These are phyloP conservation scores for Fraxinus xanthoxyloides DNA, from an alignment of 305 asterid species.

Conservation along the genomic window DNA sequence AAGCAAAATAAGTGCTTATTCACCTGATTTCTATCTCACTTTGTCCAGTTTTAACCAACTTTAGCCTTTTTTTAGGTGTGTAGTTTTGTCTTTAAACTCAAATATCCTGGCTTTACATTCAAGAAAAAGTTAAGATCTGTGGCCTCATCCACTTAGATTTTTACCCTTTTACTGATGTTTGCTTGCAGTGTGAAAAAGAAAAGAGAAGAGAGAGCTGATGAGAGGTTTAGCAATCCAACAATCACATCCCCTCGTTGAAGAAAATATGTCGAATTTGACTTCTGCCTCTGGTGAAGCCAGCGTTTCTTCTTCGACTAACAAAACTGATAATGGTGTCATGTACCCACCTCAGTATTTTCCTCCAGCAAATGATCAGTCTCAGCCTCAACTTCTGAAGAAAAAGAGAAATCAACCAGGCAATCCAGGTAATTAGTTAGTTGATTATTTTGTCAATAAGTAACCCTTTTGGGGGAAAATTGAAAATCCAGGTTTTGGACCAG, in stretches of 20 bases:
- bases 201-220: neutral
- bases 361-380: neutral
- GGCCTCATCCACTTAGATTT: neutral
- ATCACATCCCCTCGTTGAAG: slow-evolving; percentile 11
- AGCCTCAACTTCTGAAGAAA: slow-evolving; percentile 53
- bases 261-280: slow-evolving; percentile 34
- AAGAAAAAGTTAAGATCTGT: slow-evolving; percentile 20
- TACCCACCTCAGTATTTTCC: slow-evolving; percentile 15
- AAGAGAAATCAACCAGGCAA: slow-evolving; percentile 88
- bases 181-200: neutral
- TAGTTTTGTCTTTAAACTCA: slow-evolving; percentile 54
- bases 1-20: slow-evolving; percentile 37
- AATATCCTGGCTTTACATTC: slow-evolving; percentile 18
- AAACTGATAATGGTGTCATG: neutral
- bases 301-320: slow-evolving; percentile 18
- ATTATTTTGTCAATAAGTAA: neutral
- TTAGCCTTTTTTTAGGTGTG: slow-evolving; percentile 39
- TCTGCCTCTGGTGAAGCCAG: slow-evolving; percentile 31
- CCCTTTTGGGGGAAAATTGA: neutral
- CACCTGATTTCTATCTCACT: slow-evolving; percentile 20
- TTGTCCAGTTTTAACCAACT: slow-evolving; percentile 59
- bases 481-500: slow-evolving; percentile 24
- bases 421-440: slow-evolving; percentile 53
- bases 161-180: neutral
- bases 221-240: slow-evolving; percentile 24